Conservation (phyloP, 345 rosid genomes). For the Sonneratia caseolaris region DNA sequence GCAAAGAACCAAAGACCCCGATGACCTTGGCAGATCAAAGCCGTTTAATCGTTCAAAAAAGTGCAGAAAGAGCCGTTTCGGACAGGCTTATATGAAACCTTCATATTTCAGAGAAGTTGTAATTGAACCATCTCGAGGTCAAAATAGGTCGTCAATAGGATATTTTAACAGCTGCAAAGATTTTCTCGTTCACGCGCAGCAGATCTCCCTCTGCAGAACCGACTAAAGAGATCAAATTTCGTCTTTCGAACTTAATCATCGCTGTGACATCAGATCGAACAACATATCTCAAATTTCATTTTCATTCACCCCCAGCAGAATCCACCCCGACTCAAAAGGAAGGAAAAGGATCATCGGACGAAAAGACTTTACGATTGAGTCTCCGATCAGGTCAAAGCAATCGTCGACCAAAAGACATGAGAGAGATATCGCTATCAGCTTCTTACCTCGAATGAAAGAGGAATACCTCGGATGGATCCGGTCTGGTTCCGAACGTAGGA, state of each 20-base stretch:
- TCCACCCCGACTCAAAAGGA: background rate
- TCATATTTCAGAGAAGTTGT: background rate
- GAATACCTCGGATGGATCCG: conserved; percentile 6
- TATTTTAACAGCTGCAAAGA: background rate
- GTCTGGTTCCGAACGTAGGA: background rate
- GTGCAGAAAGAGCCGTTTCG: background rate
- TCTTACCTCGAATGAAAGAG: conserved; percentile 9
- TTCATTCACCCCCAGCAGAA: background rate
- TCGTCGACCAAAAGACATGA: background rate
- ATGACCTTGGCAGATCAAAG: background rate
- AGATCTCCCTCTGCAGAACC: background rate
- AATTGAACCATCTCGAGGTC: background rate
- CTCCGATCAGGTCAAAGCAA: background rate
- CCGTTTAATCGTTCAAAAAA: background rate
- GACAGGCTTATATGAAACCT: background rate
- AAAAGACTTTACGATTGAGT: background rate
- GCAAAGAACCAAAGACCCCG: background rate
- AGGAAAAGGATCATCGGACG: background rate
- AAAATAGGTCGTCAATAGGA: background rate
- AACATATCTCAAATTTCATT: background rate
- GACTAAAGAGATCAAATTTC: background rate
- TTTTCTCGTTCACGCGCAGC: background rate
- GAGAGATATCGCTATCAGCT: background rate
- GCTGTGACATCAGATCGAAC: background rate
- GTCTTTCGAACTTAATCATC: background rate